A percentile compares a stretch with the other conserved stretches of the same genome.
Conservation (phyloP, 2,329 filamentous ascomycete species). For the Aspergillus ochraceus region DNA sequence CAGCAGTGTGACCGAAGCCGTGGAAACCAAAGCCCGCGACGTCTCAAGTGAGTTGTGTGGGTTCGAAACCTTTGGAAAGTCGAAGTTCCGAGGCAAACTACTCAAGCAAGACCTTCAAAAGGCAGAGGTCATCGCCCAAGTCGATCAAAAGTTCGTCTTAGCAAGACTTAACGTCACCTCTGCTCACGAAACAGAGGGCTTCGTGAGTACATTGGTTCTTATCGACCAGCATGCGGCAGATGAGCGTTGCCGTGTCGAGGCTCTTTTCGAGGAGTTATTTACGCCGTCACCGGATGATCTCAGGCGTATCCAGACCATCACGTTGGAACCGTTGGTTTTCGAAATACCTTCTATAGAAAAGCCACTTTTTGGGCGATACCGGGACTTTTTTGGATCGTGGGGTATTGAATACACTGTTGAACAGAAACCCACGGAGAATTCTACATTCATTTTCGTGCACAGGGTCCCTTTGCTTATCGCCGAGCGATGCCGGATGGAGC, state of each 20-base stretch:
- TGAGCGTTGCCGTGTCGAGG: slow-evolving; percentile 79
- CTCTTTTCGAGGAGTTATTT: slow-evolving; percentile 62
- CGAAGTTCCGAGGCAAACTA: slow-evolving; percentile 45
- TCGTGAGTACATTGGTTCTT: slow-evolving; percentile 59
- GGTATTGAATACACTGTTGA: slow-evolving; percentile 66
- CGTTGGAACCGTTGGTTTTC: slow-evolving; percentile 57
- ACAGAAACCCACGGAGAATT: slow-evolving; percentile 8
- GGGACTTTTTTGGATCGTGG: slow-evolving; percentile 67
- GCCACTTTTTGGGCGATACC: slow-evolving; percentile 56
- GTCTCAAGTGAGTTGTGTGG: slow-evolving; percentile 24
- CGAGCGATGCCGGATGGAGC: slow-evolving; percentile 73
- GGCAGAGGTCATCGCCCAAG: slow-evolving; percentile 73
- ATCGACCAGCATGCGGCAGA: slow-evolving; percentile 95
- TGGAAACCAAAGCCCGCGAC: slow-evolving; percentile 13
- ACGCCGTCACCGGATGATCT: slow-evolving; percentile 7
- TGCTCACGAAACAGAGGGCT: not conserved
- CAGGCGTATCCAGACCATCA: slow-evolving; percentile 24
- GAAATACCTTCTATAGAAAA: slow-evolving; percentile 64
- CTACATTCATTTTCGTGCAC: slow-evolving; percentile 48
- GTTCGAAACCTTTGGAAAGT: slow-evolving; percentile 24
- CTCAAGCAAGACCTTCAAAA: slow-evolving; percentile 61
- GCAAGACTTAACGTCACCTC: slow-evolving; percentile 52
- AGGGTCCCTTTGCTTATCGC: slow-evolving; percentile 70
- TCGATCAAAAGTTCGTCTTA: slow-evolving; percentile 88
- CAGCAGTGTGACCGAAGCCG: slow-evolving; percentile 12